Evolutionary conservation across 768 basidiomycete genomes (phyloP), one percentile per base, ranked within the genome.

Genomic region (Chalciporus sphaerocephalus): DNA sequence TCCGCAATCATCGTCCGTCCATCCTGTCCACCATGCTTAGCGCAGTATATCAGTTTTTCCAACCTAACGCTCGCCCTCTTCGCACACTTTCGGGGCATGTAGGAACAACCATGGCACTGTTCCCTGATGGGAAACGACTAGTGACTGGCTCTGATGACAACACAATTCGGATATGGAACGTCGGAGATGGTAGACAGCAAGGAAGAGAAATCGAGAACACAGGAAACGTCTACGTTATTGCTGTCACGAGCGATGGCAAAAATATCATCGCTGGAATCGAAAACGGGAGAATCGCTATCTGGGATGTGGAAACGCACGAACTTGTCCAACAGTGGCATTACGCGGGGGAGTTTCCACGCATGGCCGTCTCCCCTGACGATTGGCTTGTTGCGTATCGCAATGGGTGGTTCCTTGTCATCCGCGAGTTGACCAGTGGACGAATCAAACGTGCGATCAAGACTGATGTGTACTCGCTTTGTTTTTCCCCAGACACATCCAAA

Each of bases 341-440:
- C 12, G 30, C 12, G 10, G 17, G 16, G 1, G 1, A 1, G 1
- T 0, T 1, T 6, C 3, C 2, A 0, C 0, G 1, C 4, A 15
- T 43, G n/a, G 24, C 24, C 24, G 10, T 25, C 5, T 25, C 24
- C 10, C 24, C 24, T 10, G 10, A 25, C 24, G 24, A 25, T 25
- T 10, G 24, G 10, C 24, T 25, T 10, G 10, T 25, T 25, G 24
- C 24, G 24, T 25, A 25, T 10, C 6, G 24, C 24, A 25, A 5
- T 25, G 5, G 24, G 24, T 5, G 10, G 10, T 6, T 6, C 24
- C 24, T 25, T 25, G 10, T 25, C 24, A 25, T 25, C 10, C 24
- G 24, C 6, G 24, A 25, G 24, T 6, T 25, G 24, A 25, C 5
- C 24, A 10, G 24, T 5, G 24, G 24, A 6, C 24, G 10, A 25